A percentile compares a stretch with the other conserved stretches of the same genome.
phyloP scores from a whole-genome alignment of 805 yeast genomes.

The Ogataea corticis region DNA sequence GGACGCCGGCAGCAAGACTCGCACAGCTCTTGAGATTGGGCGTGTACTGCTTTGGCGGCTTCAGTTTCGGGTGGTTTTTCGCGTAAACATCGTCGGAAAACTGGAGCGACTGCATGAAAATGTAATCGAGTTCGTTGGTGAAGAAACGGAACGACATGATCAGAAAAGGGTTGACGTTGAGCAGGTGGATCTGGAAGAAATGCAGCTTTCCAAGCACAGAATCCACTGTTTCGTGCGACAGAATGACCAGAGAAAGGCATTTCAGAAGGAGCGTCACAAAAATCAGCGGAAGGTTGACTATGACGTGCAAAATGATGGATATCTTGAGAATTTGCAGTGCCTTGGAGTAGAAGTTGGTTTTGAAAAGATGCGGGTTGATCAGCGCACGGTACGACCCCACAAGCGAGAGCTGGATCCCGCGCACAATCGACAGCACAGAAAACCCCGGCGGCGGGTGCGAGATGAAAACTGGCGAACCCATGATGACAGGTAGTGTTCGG shows the following conservation, averaged over 20 bases:
- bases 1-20: background rate
- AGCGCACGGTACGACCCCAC: slow-evolving; percentile 49
- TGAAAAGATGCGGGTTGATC: slow-evolving; percentile 42
- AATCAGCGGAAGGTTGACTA: slow-evolving; percentile 33
- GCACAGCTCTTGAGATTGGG: slow-evolving; percentile 3
- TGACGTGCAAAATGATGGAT: slow-evolving; percentile 40
- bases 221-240: slow-evolving; percentile 13
- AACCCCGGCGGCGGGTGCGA: slow-evolving; percentile 59
- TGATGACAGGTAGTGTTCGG: slow-evolving; percentile 18
- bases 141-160: slow-evolving; percentile 38
- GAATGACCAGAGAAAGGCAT: slow-evolving; percentile 20
- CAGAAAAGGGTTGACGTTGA: slow-evolving; percentile 42
- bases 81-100: slow-evolving; percentile 40
- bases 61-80: slow-evolving; percentile 41
- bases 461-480: slow-evolving; percentile 63
- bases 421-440: slow-evolving; percentile 45
- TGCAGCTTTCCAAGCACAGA: slow-evolving; percentile 23
- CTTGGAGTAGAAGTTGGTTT: slow-evolving; percentile 37
- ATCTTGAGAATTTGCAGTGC: slow-evolving; percentile 37
- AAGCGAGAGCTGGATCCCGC: slow-evolving; percentile 55
- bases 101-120: slow-evolving; percentile 40
- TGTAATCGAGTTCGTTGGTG: slow-evolving; percentile 40
- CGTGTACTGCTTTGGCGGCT: slow-evolving; percentile 20
- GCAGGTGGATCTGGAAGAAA: slow-evolving; percentile 38
- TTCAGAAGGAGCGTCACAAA: slow-evolving; percentile 22